These are phyloP conservation scores for Clonostachys rhizophaga DNA, from an alignment of 2,329 filamentous ascomycete genomes.

Conservation along the genomic window DNA sequence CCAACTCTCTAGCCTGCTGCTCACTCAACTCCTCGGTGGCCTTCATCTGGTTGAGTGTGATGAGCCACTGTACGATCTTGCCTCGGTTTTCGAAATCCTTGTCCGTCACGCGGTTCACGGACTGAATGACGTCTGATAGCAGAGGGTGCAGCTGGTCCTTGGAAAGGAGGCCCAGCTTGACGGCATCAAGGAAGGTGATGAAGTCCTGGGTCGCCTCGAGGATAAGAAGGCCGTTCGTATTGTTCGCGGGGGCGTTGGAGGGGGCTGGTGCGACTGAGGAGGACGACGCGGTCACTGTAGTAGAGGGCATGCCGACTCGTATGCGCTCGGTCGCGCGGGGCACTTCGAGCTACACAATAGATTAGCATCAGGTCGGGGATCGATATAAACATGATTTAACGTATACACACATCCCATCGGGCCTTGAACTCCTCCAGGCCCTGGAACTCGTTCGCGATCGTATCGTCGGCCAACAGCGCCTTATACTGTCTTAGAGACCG, in stretches of 20 bases:
- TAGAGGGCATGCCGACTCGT: conserved; percentile 87
- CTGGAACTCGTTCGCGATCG: conserved; percentile 81
- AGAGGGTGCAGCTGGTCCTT: conserved; percentile 97
- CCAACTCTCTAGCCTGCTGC: conserved; percentile 81
- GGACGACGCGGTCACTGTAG: conserved; percentile 56
- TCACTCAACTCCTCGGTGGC: conserved; percentile 87
- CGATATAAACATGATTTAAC: not conserved
- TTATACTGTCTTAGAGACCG: conserved; percentile 95
- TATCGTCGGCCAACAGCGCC: conserved; percentile 85
- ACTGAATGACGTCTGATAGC: conserved; percentile 92
- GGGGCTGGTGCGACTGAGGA: conserved; percentile 20
- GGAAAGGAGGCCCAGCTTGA: conserved; percentile 85
- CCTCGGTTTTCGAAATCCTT: conserved; percentile 91
- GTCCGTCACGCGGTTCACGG: conserved; percentile 94
- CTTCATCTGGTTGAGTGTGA: conserved; percentile 95
- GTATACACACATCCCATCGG: conserved; percentile 75
- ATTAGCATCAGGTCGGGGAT: not conserved
- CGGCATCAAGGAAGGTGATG: conserved; percentile 93
- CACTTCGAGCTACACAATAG: conserved; percentile 69
- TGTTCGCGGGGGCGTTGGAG: conserved; percentile 24
- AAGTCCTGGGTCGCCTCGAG: conserved; percentile 95
- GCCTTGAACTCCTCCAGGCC: conserved; percentile 88
- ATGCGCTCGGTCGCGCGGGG: conserved; percentile 91
- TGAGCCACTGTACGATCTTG: conserved; percentile 98
- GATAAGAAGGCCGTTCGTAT: conserved; percentile 63